Evolutionary conservation across 1,284 basidiomycete species (phyloP).

Genomic region (Flammula alnicola): DNA sequence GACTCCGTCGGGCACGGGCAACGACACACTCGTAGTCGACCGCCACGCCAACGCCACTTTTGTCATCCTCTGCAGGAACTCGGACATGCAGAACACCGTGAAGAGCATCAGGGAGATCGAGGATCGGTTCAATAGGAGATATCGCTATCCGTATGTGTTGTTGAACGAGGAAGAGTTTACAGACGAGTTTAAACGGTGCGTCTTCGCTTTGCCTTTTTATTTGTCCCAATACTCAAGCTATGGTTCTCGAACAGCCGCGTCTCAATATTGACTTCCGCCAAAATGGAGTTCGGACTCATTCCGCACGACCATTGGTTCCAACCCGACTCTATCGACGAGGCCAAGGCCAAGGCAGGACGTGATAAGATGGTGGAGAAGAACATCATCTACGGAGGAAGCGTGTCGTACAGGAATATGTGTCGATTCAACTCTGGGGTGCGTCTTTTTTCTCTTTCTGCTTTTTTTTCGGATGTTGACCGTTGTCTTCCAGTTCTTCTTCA

Average conservation of each 20-base stretch:
- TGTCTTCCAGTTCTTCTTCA: conserved; percentile 61
- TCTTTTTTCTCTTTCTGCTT: conserved; percentile 8
- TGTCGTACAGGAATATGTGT: conserved; percentile 72
- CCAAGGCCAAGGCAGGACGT: conserved; percentile 58
- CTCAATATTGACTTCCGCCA: conserved; percentile 40
- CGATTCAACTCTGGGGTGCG: conserved; percentile 79
- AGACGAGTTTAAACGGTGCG: conserved; percentile 72
- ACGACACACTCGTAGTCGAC: conserved; percentile 30
- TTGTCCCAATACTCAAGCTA: neutral
- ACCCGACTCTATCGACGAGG: conserved; percentile 75
- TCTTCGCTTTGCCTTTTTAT: conserved; percentile 8
- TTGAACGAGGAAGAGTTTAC: conserved; percentile 75
- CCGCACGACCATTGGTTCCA: conserved; percentile 61
- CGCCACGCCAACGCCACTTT: conserved; percentile 66
- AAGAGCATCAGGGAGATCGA: conserved; percentile 60
- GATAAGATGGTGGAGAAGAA: conserved; percentile 59
- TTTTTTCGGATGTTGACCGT: neutral
- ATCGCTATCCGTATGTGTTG: conserved; percentile 74
- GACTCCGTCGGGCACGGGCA: conserved; percentile 8
- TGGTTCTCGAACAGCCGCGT: conserved; percentile 40
- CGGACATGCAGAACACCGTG: conserved; percentile 66
- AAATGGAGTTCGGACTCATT: conserved; percentile 50
- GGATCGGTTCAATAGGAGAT: conserved; percentile 69
- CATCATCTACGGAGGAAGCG: conserved; percentile 53
- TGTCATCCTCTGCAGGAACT: conserved; percentile 72